Evolutionary conservation across 345 rosid species (phyloP).

Genomic region (Garcia nutans): DNA sequence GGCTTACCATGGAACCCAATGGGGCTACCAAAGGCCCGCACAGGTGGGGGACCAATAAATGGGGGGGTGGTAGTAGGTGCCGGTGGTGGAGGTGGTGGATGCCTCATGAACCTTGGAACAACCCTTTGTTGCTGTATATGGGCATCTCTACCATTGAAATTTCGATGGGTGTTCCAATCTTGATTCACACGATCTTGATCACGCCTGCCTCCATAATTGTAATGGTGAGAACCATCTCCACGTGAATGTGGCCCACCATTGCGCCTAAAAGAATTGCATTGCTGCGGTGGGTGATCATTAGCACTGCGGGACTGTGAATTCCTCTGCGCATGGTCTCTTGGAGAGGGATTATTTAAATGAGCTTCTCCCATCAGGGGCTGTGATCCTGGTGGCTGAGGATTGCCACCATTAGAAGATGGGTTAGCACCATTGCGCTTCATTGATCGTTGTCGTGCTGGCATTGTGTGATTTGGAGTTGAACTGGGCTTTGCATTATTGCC

Average conservation of each 20-base stretch:
- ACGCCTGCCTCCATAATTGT: slow-evolving; percentile 68
- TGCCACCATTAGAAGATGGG: slow-evolving; percentile 39
- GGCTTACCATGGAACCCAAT: slow-evolving; percentile 58
- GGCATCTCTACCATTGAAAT: slow-evolving; percentile 61
- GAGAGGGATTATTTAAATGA: slow-evolving; percentile 42
- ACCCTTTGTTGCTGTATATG: slow-evolving; percentile 61
- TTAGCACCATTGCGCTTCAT: slow-evolving; percentile 37
- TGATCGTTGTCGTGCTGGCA: slow-evolving; percentile 39
- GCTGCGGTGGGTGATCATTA: slow-evolving; percentile 54
- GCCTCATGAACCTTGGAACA: slow-evolving; percentile 55
- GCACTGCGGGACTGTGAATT: slow-evolving; percentile 50
- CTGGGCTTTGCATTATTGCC: slow-evolving; percentile 32
- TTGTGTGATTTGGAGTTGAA: slow-evolving; percentile 36
- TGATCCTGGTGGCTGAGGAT: slow-evolving; percentile 42
- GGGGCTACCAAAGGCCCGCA: slow-evolving; percentile 48
- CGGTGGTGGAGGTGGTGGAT: slow-evolving; percentile 55
- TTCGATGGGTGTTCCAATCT: slow-evolving; percentile 50
- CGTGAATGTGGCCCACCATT: slow-evolving; percentile 49
- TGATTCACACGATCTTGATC: slow-evolving; percentile 56
- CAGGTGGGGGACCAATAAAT: slow-evolving; percentile 47
- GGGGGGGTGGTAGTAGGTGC: slow-evolving; percentile 37
- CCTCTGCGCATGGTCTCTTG: slow-evolving; percentile 55
- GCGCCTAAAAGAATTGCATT: slow-evolving; percentile 63
- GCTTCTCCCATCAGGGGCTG: slow-evolving; percentile 36
- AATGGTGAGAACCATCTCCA: slow-evolving; percentile 65